Evolutionary conservation across 306 rosid species (phyloP).

Genomic region (Rubus idaeus): DNA sequence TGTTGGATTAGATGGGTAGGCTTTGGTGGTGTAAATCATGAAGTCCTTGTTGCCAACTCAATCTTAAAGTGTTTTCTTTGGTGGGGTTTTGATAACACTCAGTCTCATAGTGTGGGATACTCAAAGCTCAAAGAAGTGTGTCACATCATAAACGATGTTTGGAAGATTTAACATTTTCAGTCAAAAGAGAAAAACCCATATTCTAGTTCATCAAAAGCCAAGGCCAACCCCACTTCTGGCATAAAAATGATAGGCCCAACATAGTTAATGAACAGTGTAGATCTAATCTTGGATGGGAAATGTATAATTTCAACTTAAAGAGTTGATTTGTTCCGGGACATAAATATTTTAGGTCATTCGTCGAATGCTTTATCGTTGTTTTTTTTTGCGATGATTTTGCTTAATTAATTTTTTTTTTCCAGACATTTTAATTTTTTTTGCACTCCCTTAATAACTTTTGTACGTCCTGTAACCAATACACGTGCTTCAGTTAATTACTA

Average conservation of each 20-base stretch:
- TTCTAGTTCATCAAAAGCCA: constrained; percentile 9
- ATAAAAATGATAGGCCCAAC: not conserved
- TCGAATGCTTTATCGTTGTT: too few species aligned
- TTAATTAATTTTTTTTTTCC: too few species aligned
- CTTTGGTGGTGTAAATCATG: constrained; percentile 38
- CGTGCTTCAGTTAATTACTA: too few species aligned
- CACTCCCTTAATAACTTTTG: too few species aligned
- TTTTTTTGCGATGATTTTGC: too few species aligned
- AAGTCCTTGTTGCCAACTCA: constrained; percentile 35
- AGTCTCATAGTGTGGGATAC: constrained; percentile 20
- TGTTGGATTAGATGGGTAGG: not conserved
- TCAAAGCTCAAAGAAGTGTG: constrained; percentile 16
- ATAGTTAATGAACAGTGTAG: not conserved
- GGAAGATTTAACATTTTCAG: constrained; percentile 9
- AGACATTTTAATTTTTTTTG: too few species aligned
- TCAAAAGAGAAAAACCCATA: constrained; percentile 34
- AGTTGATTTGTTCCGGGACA: not conserved
- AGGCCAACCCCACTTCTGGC: constrained; percentile 1
- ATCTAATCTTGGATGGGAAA: not conserved
- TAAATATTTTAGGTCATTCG: too few species aligned
- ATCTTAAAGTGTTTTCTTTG: constrained; percentile 10
- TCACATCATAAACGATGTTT: constrained; percentile 15
- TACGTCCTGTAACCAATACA: too few species aligned
- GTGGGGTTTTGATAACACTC: constrained; percentile 26
- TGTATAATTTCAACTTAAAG: too few species aligned